Percentiles rank a stretch among this genome's conserved stretches.
Conservation (phyloP, 2,329 filamentous ascomycete species). For the Aspergillus versicolor region DNA sequence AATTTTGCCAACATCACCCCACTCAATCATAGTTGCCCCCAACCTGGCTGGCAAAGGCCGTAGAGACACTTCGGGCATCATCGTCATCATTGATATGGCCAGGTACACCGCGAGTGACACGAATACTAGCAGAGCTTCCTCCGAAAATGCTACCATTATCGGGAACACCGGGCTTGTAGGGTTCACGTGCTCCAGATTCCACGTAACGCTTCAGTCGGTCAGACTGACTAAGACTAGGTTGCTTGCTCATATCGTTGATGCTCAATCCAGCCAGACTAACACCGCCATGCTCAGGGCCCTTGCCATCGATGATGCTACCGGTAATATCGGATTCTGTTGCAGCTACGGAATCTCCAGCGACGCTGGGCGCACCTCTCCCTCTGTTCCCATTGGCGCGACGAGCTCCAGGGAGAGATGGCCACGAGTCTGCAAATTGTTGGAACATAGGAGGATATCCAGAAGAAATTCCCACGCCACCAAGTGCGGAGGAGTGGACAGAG, state of each 20-base stretch:
- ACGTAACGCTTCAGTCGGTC: conserved; percentile 94
- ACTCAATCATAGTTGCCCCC: conserved; percentile 65
- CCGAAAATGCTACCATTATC: conserved; percentile 67
- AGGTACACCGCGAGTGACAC: conserved; percentile 46
- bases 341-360: conserved; percentile 89
- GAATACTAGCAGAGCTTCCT: conserved; percentile 54
- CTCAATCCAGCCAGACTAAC: conserved; percentile 85
- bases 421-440: conserved; percentile 84
- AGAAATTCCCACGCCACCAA: conserved; percentile 79
- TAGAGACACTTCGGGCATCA: conserved; percentile 93
- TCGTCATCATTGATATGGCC: conserved; percentile 66
- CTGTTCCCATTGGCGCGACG: conserved; percentile 66
- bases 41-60: conserved; percentile 93
- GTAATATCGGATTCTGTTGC: conserved; percentile 87
- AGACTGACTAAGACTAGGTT: conserved; percentile 73
- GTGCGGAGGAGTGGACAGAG: conserved; percentile 86
- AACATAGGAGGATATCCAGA: conserved; percentile 94
- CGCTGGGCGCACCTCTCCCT: conserved; percentile 67
- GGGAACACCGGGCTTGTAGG: conserved; percentile 49
- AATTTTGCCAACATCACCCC: conserved; percentile 1
- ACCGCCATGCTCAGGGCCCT: conserved; percentile 73
- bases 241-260: conserved; percentile 68
- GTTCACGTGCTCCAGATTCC: conserved; percentile 72
- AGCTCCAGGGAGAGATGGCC: conserved; percentile 76
- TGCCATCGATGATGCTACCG: conserved; percentile 72